A percentile compares a stretch with the other conserved stretches of the same genome.
These are phyloP conservation scores for Diaporthe caulivora DNA, from an alignment of 2,329 filamentous ascomycete species.

Conservation along the genomic window DNA sequence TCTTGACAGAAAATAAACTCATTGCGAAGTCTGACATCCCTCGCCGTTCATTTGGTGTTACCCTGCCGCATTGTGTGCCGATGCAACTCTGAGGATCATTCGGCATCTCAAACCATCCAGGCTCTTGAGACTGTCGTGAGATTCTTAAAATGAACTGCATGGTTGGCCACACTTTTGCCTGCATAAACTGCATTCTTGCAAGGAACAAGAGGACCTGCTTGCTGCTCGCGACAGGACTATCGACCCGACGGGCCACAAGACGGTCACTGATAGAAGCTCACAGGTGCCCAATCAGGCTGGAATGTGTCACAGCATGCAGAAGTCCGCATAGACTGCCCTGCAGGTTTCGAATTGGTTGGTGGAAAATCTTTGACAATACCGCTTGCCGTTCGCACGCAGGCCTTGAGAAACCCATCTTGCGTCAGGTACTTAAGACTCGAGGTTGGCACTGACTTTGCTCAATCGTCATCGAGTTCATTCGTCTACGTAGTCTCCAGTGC, in stretches of 20 bases:
- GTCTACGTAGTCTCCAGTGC: background rate
- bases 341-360: constrained; percentile 23
- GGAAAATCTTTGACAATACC: constrained; percentile 13
- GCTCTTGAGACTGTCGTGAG: constrained; percentile 1
- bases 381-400: constrained; percentile 21
- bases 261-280: background rate
- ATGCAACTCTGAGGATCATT: background rate
- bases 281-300: constrained; percentile 18
- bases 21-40: constrained; percentile 2
- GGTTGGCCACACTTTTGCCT: background rate
- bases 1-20: constrained; percentile 9
- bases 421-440: background rate
- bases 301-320: constrained; percentile 26
- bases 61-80: background rate
- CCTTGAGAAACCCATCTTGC: background rate
- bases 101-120: background rate
- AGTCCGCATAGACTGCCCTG: constrained; percentile 6
- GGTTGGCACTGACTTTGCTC: background rate
- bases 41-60: background rate
- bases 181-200: background rate
- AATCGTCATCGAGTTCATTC: background rate
- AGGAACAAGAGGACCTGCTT: background rate
- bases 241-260: constrained; percentile 17
- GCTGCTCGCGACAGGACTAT: constrained; percentile 4
- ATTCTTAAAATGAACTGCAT: constrained; percentile 6